Percentiles rank a stretch among this genome's conserved stretches.
phyloP scores from a whole-genome alignment of 2,329 filamentous ascomycete species.

The Apiospora sp. region DNA sequence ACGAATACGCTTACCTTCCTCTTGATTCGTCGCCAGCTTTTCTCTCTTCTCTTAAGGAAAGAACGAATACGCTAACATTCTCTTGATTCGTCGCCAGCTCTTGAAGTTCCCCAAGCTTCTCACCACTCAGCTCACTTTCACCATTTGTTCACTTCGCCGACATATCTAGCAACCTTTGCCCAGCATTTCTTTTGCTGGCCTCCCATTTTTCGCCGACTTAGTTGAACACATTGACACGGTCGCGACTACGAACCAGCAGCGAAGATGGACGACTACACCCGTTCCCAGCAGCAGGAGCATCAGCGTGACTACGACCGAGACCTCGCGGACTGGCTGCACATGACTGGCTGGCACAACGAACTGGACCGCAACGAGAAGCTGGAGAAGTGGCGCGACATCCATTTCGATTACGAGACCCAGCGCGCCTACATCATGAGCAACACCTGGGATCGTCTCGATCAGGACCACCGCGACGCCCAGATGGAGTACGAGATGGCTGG shows the following conservation, averaged over 20 bases:
- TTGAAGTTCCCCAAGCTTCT: too few relatives aligned
- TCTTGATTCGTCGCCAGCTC: too few relatives aligned
- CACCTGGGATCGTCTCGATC: not conserved
- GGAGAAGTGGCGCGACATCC: slow-evolving; percentile 10
- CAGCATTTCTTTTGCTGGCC: not conserved
- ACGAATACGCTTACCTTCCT: too few relatives aligned
- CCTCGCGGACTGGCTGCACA: slow-evolving; percentile 30
- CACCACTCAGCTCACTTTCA: not conserved
- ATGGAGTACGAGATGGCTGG: not conserved
- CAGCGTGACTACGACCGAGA: not conserved
- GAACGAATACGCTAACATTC: too few relatives aligned
- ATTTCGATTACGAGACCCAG: slow-evolving; percentile 21
- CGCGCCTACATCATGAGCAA: slow-evolving; percentile 12
- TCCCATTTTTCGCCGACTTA: not conserved
- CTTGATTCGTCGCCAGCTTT: too few relatives aligned
- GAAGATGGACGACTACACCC: not conserved
- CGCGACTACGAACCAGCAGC: not conserved
- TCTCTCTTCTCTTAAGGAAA: too few relatives aligned
- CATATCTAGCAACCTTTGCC: not conserved
- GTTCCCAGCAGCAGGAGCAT: not conserved
- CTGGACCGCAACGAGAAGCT: slow-evolving; percentile 26
- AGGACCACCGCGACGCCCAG: not conserved
- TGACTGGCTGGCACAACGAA: slow-evolving; percentile 32
- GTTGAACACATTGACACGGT: not conserved
- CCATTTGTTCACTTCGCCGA: not conserved